Conservation (phyloP, 768 basidiomycete genomes). For the Tylopilus intermedius region DNA sequence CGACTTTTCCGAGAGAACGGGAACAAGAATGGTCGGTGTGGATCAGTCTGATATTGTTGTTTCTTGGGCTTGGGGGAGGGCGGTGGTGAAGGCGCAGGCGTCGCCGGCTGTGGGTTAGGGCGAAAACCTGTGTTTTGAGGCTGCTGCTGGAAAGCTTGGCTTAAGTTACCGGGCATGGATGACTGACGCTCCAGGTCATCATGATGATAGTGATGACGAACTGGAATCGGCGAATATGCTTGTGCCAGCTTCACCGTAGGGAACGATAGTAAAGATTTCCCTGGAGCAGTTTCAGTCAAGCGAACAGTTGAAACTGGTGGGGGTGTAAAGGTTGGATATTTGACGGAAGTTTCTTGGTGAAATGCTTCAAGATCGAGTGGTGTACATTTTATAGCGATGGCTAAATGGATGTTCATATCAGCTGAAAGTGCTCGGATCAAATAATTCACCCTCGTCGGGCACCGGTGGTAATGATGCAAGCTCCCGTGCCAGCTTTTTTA, state of each 20-base stretch:
- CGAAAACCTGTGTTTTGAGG: constrained; percentile 26
- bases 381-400: constrained; percentile 76
- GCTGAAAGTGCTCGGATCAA: neutral
- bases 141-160: constrained; percentile 34
- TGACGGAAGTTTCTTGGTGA: constrained; percentile 84
- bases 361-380: constrained; percentile 89
- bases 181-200: constrained; percentile 59
- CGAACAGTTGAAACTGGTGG: constrained; percentile 42
- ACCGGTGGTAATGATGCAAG: constrained; percentile 65
- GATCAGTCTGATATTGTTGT: constrained; percentile 98
- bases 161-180: constrained; percentile 34
- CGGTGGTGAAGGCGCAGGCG: constrained; percentile 88
- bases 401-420: constrained; percentile 28
- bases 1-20: constrained; percentile 74
- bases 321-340: constrained; percentile 90
- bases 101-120: constrained; percentile 64
- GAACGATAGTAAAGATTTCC: constrained; percentile 31
- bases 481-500: constrained; percentile 82
- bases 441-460: constrained; percentile 42
- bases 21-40: constrained; percentile 87
- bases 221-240: constrained; percentile 88
- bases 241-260: constrained; percentile 72
- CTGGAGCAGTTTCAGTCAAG: constrained; percentile 18
- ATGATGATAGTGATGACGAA: constrained; percentile 92
- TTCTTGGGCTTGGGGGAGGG: constrained; percentile 89